phyloP scores from a whole-genome alignment of 2,329 filamentous ascomycete genomes.

The Diaporthe ampelina region DNA sequence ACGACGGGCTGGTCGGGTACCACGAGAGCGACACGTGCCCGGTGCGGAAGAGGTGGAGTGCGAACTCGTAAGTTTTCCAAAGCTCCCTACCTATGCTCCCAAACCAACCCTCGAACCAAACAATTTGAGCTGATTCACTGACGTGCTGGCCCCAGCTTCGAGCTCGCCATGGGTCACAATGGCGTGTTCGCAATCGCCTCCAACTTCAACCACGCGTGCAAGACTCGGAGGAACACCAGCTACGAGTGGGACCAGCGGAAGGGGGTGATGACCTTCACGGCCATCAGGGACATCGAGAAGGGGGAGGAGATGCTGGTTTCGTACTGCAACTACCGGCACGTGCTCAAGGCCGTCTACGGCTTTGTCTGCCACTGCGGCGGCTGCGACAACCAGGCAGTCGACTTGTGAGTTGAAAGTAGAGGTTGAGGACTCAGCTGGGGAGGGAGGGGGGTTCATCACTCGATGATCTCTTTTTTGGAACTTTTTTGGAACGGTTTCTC shows the following conservation, averaged over 20 bases:
- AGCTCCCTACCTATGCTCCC: no score
- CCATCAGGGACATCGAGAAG: constrained; percentile 52
- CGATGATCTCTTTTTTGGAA: no score
- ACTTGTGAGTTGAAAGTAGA: background rate
- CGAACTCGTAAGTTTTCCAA: constrained; percentile 59
- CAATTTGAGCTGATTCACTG: background rate
- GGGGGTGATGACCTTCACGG: constrained; percentile 57
- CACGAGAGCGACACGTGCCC: constrained; percentile 45
- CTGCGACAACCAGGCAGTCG: constrained; percentile 50
- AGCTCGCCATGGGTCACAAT: constrained; percentile 41
- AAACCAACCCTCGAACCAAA: no score
- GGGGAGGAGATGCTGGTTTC: constrained; percentile 67
- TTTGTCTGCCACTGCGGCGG: constrained; percentile 66
- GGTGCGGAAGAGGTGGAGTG: constrained; percentile 57
- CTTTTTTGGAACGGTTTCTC: background rate
- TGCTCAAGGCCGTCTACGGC: constrained; percentile 62
- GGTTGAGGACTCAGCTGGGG: background rate
- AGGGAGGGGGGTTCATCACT: no score
- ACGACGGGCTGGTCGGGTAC: constrained; percentile 56
- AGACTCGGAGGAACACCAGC: constrained; percentile 56
- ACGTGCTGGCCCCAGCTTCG: constrained; percentile 44
- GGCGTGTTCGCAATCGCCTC: constrained; percentile 66
- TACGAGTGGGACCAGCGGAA: constrained; percentile 57
- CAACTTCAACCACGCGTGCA: constrained; percentile 72
- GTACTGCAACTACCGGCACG: constrained; percentile 57